Conservation (phyloP, 2,329 filamentous ascomycete genomes). For the Fusarium secorum region DNA sequence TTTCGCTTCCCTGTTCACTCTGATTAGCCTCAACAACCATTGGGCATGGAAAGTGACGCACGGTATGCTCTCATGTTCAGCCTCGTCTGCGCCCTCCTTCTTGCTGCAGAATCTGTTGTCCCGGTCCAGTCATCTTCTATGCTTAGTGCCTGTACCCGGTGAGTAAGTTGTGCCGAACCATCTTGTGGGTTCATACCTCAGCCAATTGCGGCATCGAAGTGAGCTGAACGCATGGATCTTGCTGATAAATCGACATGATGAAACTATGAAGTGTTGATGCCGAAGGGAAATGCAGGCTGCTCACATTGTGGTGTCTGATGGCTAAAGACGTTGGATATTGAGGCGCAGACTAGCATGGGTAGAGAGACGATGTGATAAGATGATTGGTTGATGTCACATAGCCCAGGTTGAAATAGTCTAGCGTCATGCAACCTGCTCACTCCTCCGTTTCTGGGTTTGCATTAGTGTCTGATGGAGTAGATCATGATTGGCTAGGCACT, state of each 20-base stretch:
- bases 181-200: not conserved
- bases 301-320: constrained; percentile 31
- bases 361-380: not conserved
- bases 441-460: not conserved
- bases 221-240: not conserved
- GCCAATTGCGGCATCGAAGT: constrained; percentile 14
- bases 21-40: not conserved
- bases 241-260: not conserved
- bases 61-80: constrained; percentile 55
- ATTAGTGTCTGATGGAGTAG: not conserved
- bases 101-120: constrained; percentile 50
- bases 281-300: constrained; percentile 29
- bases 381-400: not conserved
- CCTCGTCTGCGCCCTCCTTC: constrained; percentile 54
- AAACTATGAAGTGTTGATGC: not conserved
- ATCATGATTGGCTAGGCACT: not conserved
- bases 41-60: not conserved
- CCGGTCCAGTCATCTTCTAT: constrained; percentile 57
- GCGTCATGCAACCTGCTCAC: constrained; percentile 28
- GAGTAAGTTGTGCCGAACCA: not conserved
- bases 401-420: not conserved
- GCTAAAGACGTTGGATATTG: not conserved
- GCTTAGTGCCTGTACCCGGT: constrained; percentile 45
- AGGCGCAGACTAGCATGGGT: constrained; percentile 14
- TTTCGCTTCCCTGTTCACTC: constrained; percentile 8